Evolutionary conservation across 2,329 filamentous ascomycete genomes (phyloP), one percentile per base, ranked within the genome.

Genomic region (Claviceps africana): DNA sequence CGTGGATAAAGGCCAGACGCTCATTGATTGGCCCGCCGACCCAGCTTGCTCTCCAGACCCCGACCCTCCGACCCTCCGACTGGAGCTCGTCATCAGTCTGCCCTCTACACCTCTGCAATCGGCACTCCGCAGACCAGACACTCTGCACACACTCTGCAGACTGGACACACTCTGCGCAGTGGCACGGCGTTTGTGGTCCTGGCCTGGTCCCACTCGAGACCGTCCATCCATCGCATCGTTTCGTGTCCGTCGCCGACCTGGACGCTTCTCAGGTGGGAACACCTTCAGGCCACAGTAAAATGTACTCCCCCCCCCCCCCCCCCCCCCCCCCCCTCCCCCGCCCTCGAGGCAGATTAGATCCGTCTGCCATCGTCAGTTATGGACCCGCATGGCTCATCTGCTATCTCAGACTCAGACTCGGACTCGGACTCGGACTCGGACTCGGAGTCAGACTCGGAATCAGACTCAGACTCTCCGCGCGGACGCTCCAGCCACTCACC

Each of bases 311-410:
- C 35, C 39, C 37, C 28, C n/a, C 13, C 21, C 25, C 39, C 47
- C 30, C 11, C 54, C 35, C 5, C 13, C 8, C 28, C 9, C 9
- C 31, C 28, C 40, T 25, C 22, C 19, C 30, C n/a, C n/a, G n/a
- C n/a, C n/a, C n/a, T n/a, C n/a, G n/a, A 7, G 17, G 17, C 30
- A 28, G 8, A 37, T 37, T 35, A 11, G 2, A 15, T 22, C 42
- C 13, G 19, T 28, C 13, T 35, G 52, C 25, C 49, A 56, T 57
- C 54, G 46, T 54, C 51, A 55, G 48, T 47, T 56, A 58, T 59
- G 54, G 56, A 58, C 31, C 56, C 57, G 55, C 56, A 57, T 58
- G 58, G 57, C 56, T 60, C 58, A 58, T 58, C 56, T 57, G 57
- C 54, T 51, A 53, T 56, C 39, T 55, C 58, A 59, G 56, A 57